Percentiles rank a stretch among this genome's conserved stretches.
Conservation (phyloP, 805 yeast genomes). For the Pichia exigua region DNA sequence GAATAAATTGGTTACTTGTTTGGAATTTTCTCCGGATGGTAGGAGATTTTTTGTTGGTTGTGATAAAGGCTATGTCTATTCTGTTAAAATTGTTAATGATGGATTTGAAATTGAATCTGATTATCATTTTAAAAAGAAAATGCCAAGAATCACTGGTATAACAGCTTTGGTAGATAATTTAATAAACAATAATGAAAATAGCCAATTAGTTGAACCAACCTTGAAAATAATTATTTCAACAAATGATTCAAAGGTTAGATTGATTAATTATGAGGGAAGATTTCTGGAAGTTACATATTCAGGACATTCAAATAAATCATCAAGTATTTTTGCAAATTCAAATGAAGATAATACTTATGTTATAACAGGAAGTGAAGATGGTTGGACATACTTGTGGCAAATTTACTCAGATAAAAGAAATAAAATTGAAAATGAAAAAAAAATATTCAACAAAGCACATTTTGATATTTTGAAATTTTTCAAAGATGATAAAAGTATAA, state of each 20-base stretch:
- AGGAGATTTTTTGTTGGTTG: conserved; percentile 66
- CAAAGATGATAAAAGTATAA: conserved; percentile 28
- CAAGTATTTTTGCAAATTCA: conserved; percentile 62
- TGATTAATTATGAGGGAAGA: conserved; percentile 48
- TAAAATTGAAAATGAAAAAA: conserved; percentile 17
- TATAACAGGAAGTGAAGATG: conserved; percentile 81
- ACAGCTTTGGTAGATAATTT: conserved; percentile 33
- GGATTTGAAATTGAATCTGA: conserved; percentile 36
- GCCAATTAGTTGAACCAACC: conserved; percentile 9
- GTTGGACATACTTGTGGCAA: conserved; percentile 78
- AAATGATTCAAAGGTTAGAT: conserved; percentile 72
- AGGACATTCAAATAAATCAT: conserved; percentile 63
- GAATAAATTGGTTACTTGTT: conserved; percentile 59
- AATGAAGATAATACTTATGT: conserved; percentile 52
- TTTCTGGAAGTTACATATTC: conserved; percentile 59
- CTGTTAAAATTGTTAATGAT: conserved; percentile 47
- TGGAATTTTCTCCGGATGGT: conserved; percentile 60
- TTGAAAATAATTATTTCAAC: conserved; percentile 52
- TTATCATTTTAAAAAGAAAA: conserved; percentile 38
- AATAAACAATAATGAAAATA: conserved; percentile 9
- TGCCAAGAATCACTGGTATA: conserved; percentile 70
- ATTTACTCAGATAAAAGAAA: conserved; percentile 10
- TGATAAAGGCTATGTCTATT: conserved; percentile 59
- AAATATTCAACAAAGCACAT: conserved; percentile 5
- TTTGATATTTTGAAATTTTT: conserved; percentile 15